Evolutionary conservation across 2,329 filamentous ascomycete genomes (phyloP).

Genomic region (Cylindrodendrum hubeiense): DNA sequence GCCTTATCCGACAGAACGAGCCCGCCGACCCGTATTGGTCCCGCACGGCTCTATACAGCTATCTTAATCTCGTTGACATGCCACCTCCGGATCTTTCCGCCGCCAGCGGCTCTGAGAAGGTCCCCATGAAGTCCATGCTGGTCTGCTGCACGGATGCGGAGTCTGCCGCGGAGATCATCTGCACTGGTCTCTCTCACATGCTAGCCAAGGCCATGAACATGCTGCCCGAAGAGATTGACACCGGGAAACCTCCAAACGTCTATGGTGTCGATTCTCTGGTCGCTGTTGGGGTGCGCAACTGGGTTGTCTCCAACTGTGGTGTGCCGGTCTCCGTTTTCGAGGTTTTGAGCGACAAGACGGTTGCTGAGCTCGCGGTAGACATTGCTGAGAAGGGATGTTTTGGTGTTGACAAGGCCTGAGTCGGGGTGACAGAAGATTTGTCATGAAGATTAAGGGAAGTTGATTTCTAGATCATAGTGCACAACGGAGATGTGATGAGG

Average conservation of each 20-base stretch:
- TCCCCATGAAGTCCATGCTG: constrained; percentile 50
- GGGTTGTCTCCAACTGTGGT: constrained; percentile 59
- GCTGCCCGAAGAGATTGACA: constrained; percentile 59
- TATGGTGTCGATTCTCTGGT: constrained; percentile 67
- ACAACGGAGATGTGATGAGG: too few relatives aligned
- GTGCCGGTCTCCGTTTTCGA: constrained; percentile 62
- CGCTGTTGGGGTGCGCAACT: constrained; percentile 65
- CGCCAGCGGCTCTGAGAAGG: constrained; percentile 27
- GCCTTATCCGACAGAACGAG: constrained; percentile 64
- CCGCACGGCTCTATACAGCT: constrained; percentile 60
- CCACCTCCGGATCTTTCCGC: constrained; percentile 46
- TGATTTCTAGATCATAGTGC: too few relatives aligned
- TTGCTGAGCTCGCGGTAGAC: constrained; percentile 51
- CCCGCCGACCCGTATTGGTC: constrained; percentile 68
- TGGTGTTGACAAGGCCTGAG: constrained; percentile 33
- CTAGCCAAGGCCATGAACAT: constrained; percentile 60
- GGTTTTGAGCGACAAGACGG: constrained; percentile 58
- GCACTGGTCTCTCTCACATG: constrained; percentile 54
- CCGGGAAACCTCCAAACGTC: constrained; percentile 53
- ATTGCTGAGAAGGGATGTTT: constrained; percentile 52
- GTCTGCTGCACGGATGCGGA: constrained; percentile 42
- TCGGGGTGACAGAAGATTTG: neutral
- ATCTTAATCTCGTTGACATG: constrained; percentile 63
- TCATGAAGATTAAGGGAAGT: too few relatives aligned
- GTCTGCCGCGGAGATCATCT: constrained; percentile 51